Evolutionary conservation across 1,284 basidiomycete species (phyloP).

Genomic region (Puccinia novopanici): DNA sequence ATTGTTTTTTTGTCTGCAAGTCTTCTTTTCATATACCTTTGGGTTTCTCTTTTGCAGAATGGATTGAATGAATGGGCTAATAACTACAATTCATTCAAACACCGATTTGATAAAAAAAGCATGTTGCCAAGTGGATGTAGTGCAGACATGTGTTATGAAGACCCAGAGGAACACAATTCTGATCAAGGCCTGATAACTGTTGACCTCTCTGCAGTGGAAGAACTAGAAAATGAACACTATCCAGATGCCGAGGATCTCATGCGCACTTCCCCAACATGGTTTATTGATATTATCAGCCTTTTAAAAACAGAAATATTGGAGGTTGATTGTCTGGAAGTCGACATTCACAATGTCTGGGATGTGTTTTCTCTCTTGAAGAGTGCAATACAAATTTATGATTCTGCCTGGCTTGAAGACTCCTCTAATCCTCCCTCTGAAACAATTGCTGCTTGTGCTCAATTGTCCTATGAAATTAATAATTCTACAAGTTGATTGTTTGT

Average conservation of each 20-base stretch:
- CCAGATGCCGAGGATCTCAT: constrained; percentile 3
- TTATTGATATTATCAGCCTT: neutral
- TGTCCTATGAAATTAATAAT: too few species aligned
- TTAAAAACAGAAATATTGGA: neutral
- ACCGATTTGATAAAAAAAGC: constrained; percentile 3
- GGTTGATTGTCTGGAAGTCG: neutral
- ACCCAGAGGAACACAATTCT: neutral
- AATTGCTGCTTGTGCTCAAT: neutral
- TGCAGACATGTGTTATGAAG: neutral
- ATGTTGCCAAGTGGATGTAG: neutral
- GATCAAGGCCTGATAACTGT: constrained; percentile 2
- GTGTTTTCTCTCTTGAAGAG: neutral
- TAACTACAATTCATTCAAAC: constrained; percentile 14
- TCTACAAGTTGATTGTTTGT: too few species aligned
- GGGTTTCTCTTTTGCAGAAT: neutral
- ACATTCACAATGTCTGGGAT: neutral
- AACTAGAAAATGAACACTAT: neutral
- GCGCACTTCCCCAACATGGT: neutral
- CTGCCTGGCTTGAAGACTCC: neutral
- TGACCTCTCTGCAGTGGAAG: neutral
- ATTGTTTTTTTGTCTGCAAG: neutral
- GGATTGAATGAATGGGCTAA: neutral
- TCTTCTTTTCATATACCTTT: constrained; percentile 12
- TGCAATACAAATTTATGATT: neutral
- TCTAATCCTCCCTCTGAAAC: neutral